Base-by-base conservation (phyloP, 192 early-diverging fungal genomes). In the Backusella australiensis region DNA sequence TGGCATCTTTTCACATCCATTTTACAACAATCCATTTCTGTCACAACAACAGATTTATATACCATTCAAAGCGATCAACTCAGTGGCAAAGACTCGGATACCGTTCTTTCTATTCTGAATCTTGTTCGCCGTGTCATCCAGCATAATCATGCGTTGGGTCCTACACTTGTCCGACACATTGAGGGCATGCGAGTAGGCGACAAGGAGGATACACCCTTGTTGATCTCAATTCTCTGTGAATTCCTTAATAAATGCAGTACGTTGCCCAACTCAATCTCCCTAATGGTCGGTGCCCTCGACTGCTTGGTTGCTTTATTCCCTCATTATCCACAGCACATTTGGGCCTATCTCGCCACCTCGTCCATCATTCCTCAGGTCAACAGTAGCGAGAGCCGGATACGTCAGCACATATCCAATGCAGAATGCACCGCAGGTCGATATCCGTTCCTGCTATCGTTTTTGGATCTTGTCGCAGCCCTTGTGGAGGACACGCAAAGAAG, bases 401-500 rank as follows among this genome's bases (percentile, higher is more conserved):
- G 75, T 15, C 73, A 79, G 6, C 34, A 72, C 14, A 56, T 79
- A n/a, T 65, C 73, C 0, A 75, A 56, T 7, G 32, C 68, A 1
- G 80, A 81, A 36, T 72, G 63, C 34, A 42, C 44, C 4, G 69
- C 36, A 15, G 78, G 81, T 53, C 21, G 74, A 4, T 82, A 79
- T 15, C 38, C 76, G 0, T 65, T 82, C 1, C 41, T 79, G 23
- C 21, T 78, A 15, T 74, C 81, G 5, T 79, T 79, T 38, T 39
- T 82, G n/a, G 77, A 82, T 70, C 63, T 82, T n/a, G 67, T 82
- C 4, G 32, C 52, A 23, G 77, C 49, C 5, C 71, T 78, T 34
- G 74, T 82, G 34, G 1, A 26, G 9, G 80, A 81, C 72, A 68
- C 77, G 21, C 76, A 77, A 68, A 63, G 3, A 63, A 67, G 70